Evolutionary conservation across 352 stramenopile genomes (phyloP), one percentile per base, ranked within the genome.

Genomic region (Phytophthora melonis): DNA sequence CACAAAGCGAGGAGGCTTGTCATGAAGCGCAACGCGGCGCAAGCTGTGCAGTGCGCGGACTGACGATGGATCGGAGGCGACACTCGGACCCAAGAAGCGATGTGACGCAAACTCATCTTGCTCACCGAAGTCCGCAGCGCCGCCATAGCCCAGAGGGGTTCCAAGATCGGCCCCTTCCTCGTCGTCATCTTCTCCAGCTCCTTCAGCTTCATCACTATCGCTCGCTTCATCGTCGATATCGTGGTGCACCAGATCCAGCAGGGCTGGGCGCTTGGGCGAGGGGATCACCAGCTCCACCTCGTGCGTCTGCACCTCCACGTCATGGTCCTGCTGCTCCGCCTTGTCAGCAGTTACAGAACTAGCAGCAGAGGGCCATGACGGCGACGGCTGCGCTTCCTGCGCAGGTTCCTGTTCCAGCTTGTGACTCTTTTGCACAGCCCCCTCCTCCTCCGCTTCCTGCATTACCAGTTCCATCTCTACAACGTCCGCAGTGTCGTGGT

Each of bases 21-120:
- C 75, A 70, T 91, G 83, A 41, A 94, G 76, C n/a, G 80, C 66
- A 43, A 93, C 77, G 39, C 79, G 81, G 32, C 87, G 85, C n/a
- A 92, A 66, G 18, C 75, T 80, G 54, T 94, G 87, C 52, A 94
- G 68, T 3, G 67, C 78, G 19, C 85, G 78, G 50, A 70, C 74
- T 3, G 82, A 88, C 3, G 60, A 68, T 27, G 78, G 68, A 34
- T 91, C 77, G n/a, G 70, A 64, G 0, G 72, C 61, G 9, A 83
- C 66, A 30, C 81, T 94, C 18, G 87, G 87, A 3, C 87, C 87
- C 14, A 91, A 73, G 61, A 94, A 94, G 25, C 82, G 81, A 75
- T 94, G 87, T 6, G 78, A 88, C 19, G 83, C 60, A 63, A 88
- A 85, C 11, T 85, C 80, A 25, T 90, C 83, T 58, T 81, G 78